phyloP scores from a whole-genome alignment of 768 basidiomycete genomes.

The Postia placenta region DNA sequence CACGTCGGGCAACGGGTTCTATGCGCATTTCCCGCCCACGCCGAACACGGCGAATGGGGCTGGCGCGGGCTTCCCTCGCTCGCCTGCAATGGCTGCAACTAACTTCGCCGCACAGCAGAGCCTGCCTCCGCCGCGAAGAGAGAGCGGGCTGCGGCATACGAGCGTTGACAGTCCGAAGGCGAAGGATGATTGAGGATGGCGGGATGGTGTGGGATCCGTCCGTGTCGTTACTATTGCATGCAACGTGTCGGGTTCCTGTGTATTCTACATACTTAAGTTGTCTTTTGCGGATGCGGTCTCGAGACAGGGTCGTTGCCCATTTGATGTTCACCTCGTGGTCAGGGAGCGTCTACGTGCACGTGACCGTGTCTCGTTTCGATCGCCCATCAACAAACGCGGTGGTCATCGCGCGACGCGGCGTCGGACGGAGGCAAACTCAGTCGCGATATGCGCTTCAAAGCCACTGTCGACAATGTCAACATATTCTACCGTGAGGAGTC shows the following conservation, averaged over 20 bases:
- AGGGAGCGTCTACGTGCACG: background rate
- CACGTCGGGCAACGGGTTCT: constrained; percentile 13
- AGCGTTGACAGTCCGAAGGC: constrained; percentile 12
- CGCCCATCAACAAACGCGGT: too few relatives aligned
- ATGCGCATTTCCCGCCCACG: constrained; percentile 30
- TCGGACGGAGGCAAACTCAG: background rate
- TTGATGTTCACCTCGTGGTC: background rate
- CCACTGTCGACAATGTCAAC: constrained; percentile 50
- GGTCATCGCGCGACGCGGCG: too few relatives aligned
- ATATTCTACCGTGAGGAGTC: constrained; percentile 33
- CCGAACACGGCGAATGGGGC: constrained; percentile 19
- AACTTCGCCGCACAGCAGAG: constrained; percentile 16
- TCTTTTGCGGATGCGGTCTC: background rate
- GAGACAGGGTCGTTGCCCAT: background rate
- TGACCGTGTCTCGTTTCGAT: background rate
- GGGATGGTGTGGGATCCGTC: background rate
- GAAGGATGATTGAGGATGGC: constrained; percentile 22
- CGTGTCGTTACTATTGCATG: background rate
- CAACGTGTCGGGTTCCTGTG: background rate
- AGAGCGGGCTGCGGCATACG: constrained; percentile 9
- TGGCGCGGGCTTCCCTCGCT: constrained; percentile 14
- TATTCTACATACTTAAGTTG: background rate
- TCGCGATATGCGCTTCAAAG: constrained; percentile 52
- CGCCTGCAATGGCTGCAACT: constrained; percentile 10
- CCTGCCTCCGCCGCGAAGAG: constrained; percentile 11